Percentiles rank a stretch among this genome's conserved stretches.
These are phyloP conservation scores for Insectozyma bohioensis DNA, from an alignment of 1,139 yeast species.

Conservation along the genomic window DNA sequence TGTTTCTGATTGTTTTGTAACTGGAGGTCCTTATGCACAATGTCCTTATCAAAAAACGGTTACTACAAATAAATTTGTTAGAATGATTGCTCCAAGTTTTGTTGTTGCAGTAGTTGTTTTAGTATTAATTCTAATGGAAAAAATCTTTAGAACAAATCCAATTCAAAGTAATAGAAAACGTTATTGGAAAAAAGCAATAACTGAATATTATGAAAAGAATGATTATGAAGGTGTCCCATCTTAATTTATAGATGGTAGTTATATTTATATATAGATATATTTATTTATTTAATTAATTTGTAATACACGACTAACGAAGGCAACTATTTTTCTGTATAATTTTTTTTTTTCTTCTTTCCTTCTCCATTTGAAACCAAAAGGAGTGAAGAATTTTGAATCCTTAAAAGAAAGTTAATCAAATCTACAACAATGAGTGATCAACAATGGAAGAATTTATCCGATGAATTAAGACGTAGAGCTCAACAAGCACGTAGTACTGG, in stretches of 20 bases:
- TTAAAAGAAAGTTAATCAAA: not conserved
- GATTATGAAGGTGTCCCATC: slow-evolving; percentile 50
- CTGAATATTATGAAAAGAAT: slow-evolving; percentile 36
- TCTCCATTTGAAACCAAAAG: no score
- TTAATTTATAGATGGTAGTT: slow-evolving; percentile 12
- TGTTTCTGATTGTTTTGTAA: slow-evolving; percentile 76
- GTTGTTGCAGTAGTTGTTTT: slow-evolving; percentile 54
- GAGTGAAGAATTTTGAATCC: not conserved
- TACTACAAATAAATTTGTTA: slow-evolving; percentile 55
- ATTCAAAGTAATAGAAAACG: slow-evolving; percentile 42
- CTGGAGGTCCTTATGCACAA: slow-evolving; percentile 74
- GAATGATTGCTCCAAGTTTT: slow-evolving; percentile 66
- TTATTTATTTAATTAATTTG: not conserved
- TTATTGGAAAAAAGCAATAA: slow-evolving; percentile 39
- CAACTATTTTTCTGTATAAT: slow-evolving; percentile 2
- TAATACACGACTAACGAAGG: slow-evolving; percentile 2
- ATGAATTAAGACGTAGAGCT: slow-evolving; percentile 66
- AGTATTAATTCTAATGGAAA: slow-evolving; percentile 38
- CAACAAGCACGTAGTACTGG: slow-evolving; percentile 38
- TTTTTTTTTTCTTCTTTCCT: slow-evolving; percentile 1
- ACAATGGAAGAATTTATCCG: slow-evolving; percentile 68
- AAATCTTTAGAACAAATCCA: slow-evolving; percentile 33
- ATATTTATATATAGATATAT: not conserved
- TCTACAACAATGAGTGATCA: slow-evolving; percentile 45
- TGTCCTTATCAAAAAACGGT: slow-evolving; percentile 75